These are phyloP conservation scores for Globisporangium sylvaticum DNA, from an alignment of 352 stramenopile species.

Conservation along the genomic window DNA sequence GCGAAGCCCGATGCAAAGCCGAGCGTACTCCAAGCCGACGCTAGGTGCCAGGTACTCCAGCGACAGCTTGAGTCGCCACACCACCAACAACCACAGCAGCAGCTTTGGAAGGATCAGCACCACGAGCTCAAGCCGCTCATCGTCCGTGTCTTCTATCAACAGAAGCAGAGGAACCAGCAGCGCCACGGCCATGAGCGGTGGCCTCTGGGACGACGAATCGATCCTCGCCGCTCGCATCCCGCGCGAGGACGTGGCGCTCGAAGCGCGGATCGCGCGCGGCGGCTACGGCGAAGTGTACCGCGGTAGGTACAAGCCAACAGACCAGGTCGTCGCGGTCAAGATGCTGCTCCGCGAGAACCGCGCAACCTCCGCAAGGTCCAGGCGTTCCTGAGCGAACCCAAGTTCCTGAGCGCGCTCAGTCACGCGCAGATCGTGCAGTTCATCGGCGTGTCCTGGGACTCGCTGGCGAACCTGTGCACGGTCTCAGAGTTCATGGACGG, in stretches of 20 bases:
- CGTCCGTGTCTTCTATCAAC: not conserved
- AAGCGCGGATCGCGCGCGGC: conserved; percentile 26
- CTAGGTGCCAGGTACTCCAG: not conserved
- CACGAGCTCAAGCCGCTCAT: not conserved
- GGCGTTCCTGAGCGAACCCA: conserved; percentile 39
- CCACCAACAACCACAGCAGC: not conserved
- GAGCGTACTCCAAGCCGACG: not conserved
- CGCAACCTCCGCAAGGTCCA: conserved; percentile 31
- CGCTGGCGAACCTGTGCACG: conserved; percentile 29
- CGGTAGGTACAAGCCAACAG: conserved; percentile 32
- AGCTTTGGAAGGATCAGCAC: not conserved
- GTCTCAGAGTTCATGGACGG: conserved; percentile 44
- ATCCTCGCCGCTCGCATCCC: conserved; percentile 34
- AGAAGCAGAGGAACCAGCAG: not conserved
- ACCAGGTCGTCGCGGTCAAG: conserved; percentile 42
- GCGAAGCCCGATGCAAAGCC: not conserved
- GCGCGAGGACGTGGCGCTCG: conserved; percentile 24
- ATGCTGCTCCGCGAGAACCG: conserved; percentile 25
- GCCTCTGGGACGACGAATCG: conserved; percentile 33
- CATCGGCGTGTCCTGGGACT: conserved; percentile 41
- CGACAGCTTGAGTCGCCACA: not conserved
- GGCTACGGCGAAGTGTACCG: conserved; percentile 43
- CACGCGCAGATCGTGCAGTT: conserved; percentile 38
- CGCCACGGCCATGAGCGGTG: conserved; percentile 26
- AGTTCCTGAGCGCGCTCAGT: conserved; percentile 35